Evolutionary conservation across 352 stramenopile species (phyloP), one percentile per base, ranked within the genome.

Genomic region (Phytophthora cajani): DNA sequence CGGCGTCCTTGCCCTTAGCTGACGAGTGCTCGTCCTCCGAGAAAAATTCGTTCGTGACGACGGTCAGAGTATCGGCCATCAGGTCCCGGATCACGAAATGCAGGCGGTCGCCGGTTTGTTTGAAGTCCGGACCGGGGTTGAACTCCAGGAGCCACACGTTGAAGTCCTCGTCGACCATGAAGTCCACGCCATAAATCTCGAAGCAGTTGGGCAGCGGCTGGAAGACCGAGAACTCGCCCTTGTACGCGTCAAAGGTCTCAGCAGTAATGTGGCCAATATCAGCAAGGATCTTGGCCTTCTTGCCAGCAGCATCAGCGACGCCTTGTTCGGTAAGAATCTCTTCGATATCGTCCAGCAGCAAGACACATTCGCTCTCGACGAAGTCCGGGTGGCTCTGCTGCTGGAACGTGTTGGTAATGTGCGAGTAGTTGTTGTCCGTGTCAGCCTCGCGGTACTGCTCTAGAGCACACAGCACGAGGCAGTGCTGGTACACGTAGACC

Each of bases 331-430:
- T 36, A n/a, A 93, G 65, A 40, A 89, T 88, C 0, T 76, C 58
- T 58, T 88, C 77, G 25, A 92, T 70, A 36, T 89, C 75, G 46
- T 90, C 81, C 58, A 91, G 74, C 33, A 84, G 58, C 38, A 91
- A 53, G 4, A 93, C 81, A 57, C 86, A 92, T 25, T 91, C 80
- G 57, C 81, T 86, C 54, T 93, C 86, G 23, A 85, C 77, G 64
- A 91, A 93, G 51, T 85, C 72, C 1, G 84, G 80, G 61, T 93
- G 84, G 52, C 74, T 80, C 52, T 89, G 79, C 54, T 93, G 86
- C 68, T 92, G 86, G 63, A 84, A 89, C 58, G 86, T 93, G 64
- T 93, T 93, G 44, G 86, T 92, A 52, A 93, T 90, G 73, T 93
- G 86, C 17, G 84, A 83, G 58, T 85, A 88, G 42, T 87, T 80